Evolutionary conservation across 148 eudicot species (phyloP).

Genomic region (Cornus controversa): DNA sequence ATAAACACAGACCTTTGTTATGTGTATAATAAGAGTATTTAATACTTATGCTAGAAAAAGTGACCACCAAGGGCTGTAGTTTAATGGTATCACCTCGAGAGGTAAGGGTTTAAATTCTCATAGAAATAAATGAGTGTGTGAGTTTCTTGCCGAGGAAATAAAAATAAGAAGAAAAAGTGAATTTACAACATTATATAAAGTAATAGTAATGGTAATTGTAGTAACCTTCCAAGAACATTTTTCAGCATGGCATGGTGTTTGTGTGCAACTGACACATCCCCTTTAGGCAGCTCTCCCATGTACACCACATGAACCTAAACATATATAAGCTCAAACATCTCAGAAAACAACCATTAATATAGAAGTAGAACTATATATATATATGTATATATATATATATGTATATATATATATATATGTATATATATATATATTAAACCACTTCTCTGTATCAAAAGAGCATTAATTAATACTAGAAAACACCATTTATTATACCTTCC

Average conservation of each 20-base stretch:
- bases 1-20: too few species aligned
- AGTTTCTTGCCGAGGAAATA: too few species aligned
- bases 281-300: constrained; percentile 9
- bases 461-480: background rate
- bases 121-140: too few species aligned
- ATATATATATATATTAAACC: too few species aligned
- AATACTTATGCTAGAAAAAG: too few species aligned
- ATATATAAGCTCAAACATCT: background rate
- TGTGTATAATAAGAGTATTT: too few species aligned
- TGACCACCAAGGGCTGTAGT: too few species aligned
- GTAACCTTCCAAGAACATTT: constrained; percentile 5
- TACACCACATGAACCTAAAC: constrained; percentile 13
- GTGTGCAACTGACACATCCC: background rate
- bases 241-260: constrained; percentile 7
- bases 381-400: too few species aligned
- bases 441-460: background rate
- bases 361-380: background rate
- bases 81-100: too few species aligned
- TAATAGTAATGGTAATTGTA: background rate
- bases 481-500: background rate
- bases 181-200: too few species aligned
- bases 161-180: too few species aligned
- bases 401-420: background rate
- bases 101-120: too few species aligned
- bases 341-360: background rate